Percentiles rank a stretch among this genome's conserved stretches.
These are phyloP conservation scores for Tetragonia tetragonoides DNA, from an alignment of 148 eudicot species.

Conservation along the genomic window DNA sequence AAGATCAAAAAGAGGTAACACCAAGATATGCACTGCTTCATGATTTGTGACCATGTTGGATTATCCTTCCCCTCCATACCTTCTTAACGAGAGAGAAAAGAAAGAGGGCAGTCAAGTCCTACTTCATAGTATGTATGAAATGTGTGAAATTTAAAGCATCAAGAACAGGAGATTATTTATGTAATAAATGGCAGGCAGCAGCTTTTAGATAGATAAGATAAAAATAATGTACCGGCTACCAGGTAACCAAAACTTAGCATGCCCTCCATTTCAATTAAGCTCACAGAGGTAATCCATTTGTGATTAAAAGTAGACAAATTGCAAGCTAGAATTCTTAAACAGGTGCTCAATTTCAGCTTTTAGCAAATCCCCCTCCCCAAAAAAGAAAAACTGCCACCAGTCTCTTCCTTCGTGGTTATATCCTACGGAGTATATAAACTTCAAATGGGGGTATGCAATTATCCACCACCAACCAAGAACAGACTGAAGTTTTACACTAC, in stretches of 20 bases:
- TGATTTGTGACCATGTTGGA: not conserved
- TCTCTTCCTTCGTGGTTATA: too few relatives aligned
- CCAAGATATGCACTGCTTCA: too few relatives aligned
- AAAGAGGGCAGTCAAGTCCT: not conserved
- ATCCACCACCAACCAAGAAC: too few relatives aligned
- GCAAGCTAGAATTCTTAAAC: not conserved
- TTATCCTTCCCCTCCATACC: not conserved
- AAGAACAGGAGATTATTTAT: not conserved
- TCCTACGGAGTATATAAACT: too few relatives aligned
- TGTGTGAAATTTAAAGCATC: not conserved
- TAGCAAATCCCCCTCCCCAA: too few relatives aligned
- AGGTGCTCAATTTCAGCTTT: not conserved
- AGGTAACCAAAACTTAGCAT: not conserved
- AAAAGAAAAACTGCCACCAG: too few relatives aligned
- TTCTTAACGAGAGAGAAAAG: not conserved
- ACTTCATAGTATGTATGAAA: not conserved
- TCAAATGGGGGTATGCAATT: too few relatives aligned
- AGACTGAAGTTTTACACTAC: too few relatives aligned
- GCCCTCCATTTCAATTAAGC: not conserved
- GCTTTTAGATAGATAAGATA: not conserved
- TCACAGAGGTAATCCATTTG: not conserved
- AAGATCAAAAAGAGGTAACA: not conserved
- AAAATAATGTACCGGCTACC: not conserved
- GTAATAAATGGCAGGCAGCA: not conserved
- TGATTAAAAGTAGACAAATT: not conserved